phyloP scores from a whole-genome alignment of 2,329 filamentous ascomycete species.

The Dactylonectria macrodidyma region DNA sequence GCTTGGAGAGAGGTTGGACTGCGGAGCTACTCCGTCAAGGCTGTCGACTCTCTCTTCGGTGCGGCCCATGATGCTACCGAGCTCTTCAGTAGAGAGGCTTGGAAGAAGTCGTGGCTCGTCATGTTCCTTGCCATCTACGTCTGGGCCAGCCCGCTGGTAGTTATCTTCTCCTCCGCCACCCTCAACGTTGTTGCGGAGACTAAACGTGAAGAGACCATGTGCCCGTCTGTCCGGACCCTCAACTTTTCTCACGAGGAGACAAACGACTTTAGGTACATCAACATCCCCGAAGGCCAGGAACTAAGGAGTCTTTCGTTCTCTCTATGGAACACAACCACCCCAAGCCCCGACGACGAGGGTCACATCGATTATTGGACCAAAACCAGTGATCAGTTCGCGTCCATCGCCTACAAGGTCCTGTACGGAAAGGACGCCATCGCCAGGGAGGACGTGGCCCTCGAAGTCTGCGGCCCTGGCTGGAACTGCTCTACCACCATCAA shows the following conservation, averaged over 20 bases:
- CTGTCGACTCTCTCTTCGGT: slow-evolving; percentile 39
- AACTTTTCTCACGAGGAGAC: slow-evolving; percentile 41
- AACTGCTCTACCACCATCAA: slow-evolving; percentile 40
- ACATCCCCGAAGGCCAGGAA: slow-evolving; percentile 10
- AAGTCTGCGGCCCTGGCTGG: slow-evolving; percentile 39
- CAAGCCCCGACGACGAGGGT: background rate
- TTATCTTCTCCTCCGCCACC: slow-evolving; percentile 41
- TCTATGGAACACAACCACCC: slow-evolving; percentile 32
- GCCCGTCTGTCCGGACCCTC: slow-evolving; percentile 37
- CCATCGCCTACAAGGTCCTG: slow-evolving; percentile 36
- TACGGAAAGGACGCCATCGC: slow-evolving; percentile 30
- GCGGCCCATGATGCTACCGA: slow-evolving; percentile 31
- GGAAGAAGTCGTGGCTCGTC: slow-evolving; percentile 39
- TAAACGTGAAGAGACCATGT: slow-evolving; percentile 17
- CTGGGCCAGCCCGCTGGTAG: slow-evolving; percentile 39
- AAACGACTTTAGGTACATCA: slow-evolving; percentile 21
- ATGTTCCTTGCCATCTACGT: slow-evolving; percentile 43
- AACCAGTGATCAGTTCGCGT: slow-evolving; percentile 14
- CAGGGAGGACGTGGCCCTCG: slow-evolving; percentile 20
- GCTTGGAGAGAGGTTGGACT: slow-evolving; percentile 29
- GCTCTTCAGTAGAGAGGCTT: slow-evolving; percentile 39
- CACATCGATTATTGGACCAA: slow-evolving; percentile 39
- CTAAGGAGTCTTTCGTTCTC: slow-evolving; percentile 36
- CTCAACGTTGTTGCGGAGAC: slow-evolving; percentile 27
- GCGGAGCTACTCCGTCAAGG: slow-evolving; percentile 27